Base-by-base conservation (phyloP, 106 monocot species). In the Allium sativum region DNA sequence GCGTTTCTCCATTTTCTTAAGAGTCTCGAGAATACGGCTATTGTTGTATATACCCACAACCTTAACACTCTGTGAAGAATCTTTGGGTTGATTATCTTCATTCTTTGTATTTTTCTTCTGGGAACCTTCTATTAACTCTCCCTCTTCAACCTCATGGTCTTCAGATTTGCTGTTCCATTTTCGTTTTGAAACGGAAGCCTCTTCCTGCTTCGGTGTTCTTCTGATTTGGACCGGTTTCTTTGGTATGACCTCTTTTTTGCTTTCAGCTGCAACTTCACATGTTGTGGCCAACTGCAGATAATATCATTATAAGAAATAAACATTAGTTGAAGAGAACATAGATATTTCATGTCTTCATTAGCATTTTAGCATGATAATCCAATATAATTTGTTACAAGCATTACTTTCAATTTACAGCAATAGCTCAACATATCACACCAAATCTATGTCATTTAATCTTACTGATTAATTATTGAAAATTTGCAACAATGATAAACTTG, bases 1-100 rank as follows among this genome's bases (percentile, higher is more conserved):
- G 44, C 84, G 76, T 61, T 74, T 84, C 53, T 84, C 68, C 80
- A 84, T 84, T 63, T 77, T 81, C 51, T 59, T 74, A 41, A 84
- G 64, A 41, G 71, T 72, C 60, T 80, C 77, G 21, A 84, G 71
- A 50, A 77, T 74, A 55, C 53, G 73, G 16, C 62, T 71, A 6
- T 56, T 66, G 54, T 82, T 55, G 19, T 70, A 74, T 19, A 40
- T 57, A 15, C 42, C 70, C 15, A 19, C 12, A 22, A 58, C 18
- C 31, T 77, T 54, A 4, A 47, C 47, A 10, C 48, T 58, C 13
- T 42, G 21, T 17, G 14, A 46, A 42, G 56, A 56, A 56, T 77
- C 69, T 56, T 62, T 42, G 31, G 45, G 20, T 13, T 52, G 52
- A 16, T 7, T 18, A 14, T 55, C 68, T 16, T 64, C 63, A 31